Percentiles rank a stretch among this genome's conserved stretches.
Conservation (phyloP, 2,329 filamentous ascomycete species). For the Bipolaris zeicola region DNA sequence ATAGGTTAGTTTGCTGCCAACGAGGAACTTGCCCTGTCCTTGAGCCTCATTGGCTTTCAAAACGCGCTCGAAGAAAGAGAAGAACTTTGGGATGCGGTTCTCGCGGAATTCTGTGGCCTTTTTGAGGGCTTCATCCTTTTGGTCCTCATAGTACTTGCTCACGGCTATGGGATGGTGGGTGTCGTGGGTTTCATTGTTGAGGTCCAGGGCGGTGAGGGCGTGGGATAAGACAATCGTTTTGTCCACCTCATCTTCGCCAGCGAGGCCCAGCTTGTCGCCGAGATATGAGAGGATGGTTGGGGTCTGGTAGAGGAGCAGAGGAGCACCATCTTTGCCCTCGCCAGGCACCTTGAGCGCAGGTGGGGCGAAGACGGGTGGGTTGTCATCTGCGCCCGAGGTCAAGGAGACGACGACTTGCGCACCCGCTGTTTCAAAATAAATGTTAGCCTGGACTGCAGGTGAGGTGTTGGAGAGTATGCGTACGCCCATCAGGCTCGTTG, state of each 20-base stretch:
- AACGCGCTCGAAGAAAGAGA: conserved; percentile 72
- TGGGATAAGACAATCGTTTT: conserved; percentile 67
- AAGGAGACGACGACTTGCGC: conserved; percentile 58
- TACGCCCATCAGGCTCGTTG: conserved; percentile 55
- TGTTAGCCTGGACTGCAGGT: neutral
- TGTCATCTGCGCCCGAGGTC: conserved; percentile 57
- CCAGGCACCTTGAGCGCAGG: conserved; percentile 64
- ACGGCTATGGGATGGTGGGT: conserved; percentile 73
- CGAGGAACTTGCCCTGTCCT: conserved; percentile 67
- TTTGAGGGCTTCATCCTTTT: conserved; percentile 69
- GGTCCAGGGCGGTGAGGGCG: conserved; percentile 71
- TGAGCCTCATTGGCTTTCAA: conserved; percentile 63
- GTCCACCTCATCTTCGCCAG: conserved; percentile 55
- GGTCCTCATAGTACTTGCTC: conserved; percentile 72
- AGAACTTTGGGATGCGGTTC: conserved; percentile 71
- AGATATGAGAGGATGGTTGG: conserved; percentile 76
- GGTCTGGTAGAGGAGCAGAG: conserved; percentile 70
- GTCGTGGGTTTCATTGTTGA: conserved; percentile 75
- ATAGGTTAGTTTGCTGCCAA: conserved; percentile 68
- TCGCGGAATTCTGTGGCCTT: conserved; percentile 64
- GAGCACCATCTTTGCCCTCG: conserved; percentile 58
- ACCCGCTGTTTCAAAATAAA: conserved; percentile 26
- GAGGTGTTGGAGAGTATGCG: neutral
- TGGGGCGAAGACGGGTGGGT: conserved; percentile 69
- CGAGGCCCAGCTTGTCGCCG: conserved; percentile 64